Conservation (phyloP, 257 asterid genomes). For the Nicotiana paniculata region DNA sequence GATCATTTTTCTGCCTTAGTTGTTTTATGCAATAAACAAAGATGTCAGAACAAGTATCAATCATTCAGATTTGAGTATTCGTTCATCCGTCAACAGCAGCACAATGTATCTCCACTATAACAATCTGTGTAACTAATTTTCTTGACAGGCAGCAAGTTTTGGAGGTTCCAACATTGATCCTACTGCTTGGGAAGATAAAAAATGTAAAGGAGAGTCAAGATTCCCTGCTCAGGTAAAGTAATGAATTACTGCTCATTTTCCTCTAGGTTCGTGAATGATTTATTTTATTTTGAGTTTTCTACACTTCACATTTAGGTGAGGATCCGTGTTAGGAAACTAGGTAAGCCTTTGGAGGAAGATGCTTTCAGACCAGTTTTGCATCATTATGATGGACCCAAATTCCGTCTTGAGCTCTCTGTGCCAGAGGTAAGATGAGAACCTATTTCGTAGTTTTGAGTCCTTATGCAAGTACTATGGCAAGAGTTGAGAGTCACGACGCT, state of each 20-base stretch:
- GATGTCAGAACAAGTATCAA: neutral
- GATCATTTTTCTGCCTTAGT: neutral
- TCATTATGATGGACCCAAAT: conserved; percentile 97
- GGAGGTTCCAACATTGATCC: conserved; percentile 98
- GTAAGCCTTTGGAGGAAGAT: conserved; percentile 89
- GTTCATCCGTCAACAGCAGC: neutral
- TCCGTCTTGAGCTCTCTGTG: conserved; percentile 89
- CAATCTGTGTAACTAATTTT: neutral
- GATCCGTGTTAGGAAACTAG: conserved; percentile 63
- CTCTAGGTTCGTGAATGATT: neutral
- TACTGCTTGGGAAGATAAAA: conserved; percentile 97
- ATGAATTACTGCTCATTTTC: neutral
- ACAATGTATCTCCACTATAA: neutral
- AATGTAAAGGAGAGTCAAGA: conserved; percentile 95
- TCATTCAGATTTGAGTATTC: neutral
- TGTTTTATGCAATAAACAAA: neutral
- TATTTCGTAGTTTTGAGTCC: neutral
- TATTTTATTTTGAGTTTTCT: conserved; percentile 5
- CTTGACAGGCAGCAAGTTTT: conserved; percentile 61
- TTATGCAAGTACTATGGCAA: neutral
- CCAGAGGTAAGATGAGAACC: conserved; percentile 63
- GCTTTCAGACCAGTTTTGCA: conserved; percentile 93
- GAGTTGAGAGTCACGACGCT: neutral
- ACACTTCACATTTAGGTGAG: conserved; percentile 48
- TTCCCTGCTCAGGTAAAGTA: conserved; percentile 89